phyloP scores from a whole-genome alignment of 495 filamentous ascomycete genomes.

The Chaetomidium leptoderma region DNA sequence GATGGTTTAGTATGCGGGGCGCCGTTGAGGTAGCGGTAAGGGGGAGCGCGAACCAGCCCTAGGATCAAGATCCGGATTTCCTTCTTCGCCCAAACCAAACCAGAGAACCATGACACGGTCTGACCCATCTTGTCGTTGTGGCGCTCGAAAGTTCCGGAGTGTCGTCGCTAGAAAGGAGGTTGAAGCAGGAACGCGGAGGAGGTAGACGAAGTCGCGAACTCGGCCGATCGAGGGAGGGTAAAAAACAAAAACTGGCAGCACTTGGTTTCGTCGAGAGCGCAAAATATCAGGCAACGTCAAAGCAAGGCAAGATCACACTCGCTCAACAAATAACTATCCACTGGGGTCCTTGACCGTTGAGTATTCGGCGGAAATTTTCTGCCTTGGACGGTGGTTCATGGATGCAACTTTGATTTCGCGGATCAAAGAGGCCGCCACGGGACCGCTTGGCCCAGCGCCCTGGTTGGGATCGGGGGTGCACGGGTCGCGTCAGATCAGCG shows the following conservation, averaged over 20 bases:
- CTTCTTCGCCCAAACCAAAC: constrained; percentile 83
- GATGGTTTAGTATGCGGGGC: constrained; percentile 23
- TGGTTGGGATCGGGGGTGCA: background rate
- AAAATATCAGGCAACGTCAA: background rate
- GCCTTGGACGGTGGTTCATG: constrained; percentile 8
- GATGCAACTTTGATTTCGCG: constrained; percentile 7
- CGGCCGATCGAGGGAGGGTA: background rate
- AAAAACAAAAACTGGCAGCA: background rate
- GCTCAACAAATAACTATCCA: background rate
- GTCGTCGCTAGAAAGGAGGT: constrained; percentile 1
- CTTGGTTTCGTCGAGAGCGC: background rate
- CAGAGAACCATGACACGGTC: constrained; percentile 69
- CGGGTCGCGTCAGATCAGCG: constrained; percentile 10
- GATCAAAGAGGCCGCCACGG: constrained; percentile 12
- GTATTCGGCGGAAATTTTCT: background rate
- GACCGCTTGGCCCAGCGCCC: constrained; percentile 2
- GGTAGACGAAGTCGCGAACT: background rate
- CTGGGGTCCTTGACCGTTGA: background rate
- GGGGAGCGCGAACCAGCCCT: constrained; percentile 65
- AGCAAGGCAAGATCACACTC: background rate
- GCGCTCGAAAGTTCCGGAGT: constrained; percentile 4
- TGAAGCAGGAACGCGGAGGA: background rate
- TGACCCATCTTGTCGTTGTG: constrained; percentile 63
- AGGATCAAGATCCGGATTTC: constrained; percentile 96
- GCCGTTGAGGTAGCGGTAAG: background rate